phyloP scores from a whole-genome alignment of 352 stramenopile genomes.

The Pythium aquatile region DNA sequence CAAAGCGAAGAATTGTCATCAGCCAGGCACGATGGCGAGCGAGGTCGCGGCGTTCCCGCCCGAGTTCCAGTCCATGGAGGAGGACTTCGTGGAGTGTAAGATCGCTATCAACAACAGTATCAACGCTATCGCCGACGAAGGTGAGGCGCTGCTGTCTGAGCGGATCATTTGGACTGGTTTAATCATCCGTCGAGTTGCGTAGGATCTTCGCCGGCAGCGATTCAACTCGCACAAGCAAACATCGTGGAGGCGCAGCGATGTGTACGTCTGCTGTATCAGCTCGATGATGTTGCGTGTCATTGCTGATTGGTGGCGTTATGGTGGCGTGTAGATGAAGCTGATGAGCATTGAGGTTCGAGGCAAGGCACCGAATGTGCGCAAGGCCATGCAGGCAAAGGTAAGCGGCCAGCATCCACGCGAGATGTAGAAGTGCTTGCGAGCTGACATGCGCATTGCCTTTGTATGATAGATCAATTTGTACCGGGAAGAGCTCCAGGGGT shows the following conservation, averaged over 20 bases:
- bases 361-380: constrained; percentile 51
- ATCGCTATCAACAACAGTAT: constrained; percentile 82
- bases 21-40: constrained; percentile 25
- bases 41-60: constrained; percentile 38
- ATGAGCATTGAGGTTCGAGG: constrained; percentile 78
- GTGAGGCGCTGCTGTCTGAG: constrained; percentile 14
- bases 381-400: constrained; percentile 75
- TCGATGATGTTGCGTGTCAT: background rate
- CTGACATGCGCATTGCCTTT: background rate
- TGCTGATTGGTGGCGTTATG: background rate
- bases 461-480: constrained; percentile 24
- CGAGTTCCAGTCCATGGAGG: constrained; percentile 69
- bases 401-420: background rate
- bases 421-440: background rate
- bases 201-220: constrained; percentile 38
- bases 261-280: constrained; percentile 28
- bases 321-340: constrained; percentile 58
- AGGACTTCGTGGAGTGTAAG: constrained; percentile 82
- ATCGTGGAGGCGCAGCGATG: constrained; percentile 75
- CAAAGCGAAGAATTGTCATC: background rate
- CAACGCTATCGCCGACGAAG: constrained; percentile 56
- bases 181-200: background rate
- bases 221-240: constrained; percentile 55
- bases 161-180: background rate
- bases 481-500: constrained; percentile 58